Evolutionary conservation across 192 early-diverging fungal genomes (phyloP), one percentile per base, ranked within the genome.

Genomic region (Funneliformis geosporum): DNA sequence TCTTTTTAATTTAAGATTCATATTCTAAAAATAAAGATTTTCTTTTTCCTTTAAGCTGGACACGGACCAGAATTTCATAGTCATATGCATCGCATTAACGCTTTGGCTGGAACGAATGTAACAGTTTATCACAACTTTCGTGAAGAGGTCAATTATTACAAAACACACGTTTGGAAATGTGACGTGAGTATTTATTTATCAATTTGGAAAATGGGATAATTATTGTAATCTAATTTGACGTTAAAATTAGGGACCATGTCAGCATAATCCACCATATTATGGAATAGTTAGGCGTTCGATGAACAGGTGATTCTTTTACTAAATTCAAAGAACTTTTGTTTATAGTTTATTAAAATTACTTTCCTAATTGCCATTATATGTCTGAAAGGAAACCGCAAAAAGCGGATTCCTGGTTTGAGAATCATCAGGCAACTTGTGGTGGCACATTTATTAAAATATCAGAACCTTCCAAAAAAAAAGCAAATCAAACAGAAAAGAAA

Each of bases 151-250:
- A 73, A 86, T 50, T 84, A 90, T 75, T 90, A 93, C 43, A 82
- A 84, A n/a, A 89, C 85, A 1, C 92, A 93, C 80, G 79, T 91
- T 2, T 93, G 92, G 92, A 86, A 88, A 65, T 93, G 92, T 74
- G 73, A 86, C 70, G 85, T 76, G 75, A 80, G 77, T 60, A n/a
- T 69, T 69, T n/a, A n/a, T 43, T 43, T n/a, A 23, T 33, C 0
- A 27, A 28, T 28, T 12, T n/a, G n/a, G 27, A 28, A 65, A 7
- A 2, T 68, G 16, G 1, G 6, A 21, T 68, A 43, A 8, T n/a
- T 8, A 12, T 69, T 3, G 23, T 21, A 21, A 69, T 44, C 10
- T 40, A 69, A n/a, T 69, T 69, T 42, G 33, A 39, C 42, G 8
- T 69, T 14, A 25, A 28, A 42, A 18, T 11, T 33, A 83, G 82